Evolutionary conservation across 148 eudicot species (phyloP).

Genomic region (Vaccinium darrowii): DNA sequence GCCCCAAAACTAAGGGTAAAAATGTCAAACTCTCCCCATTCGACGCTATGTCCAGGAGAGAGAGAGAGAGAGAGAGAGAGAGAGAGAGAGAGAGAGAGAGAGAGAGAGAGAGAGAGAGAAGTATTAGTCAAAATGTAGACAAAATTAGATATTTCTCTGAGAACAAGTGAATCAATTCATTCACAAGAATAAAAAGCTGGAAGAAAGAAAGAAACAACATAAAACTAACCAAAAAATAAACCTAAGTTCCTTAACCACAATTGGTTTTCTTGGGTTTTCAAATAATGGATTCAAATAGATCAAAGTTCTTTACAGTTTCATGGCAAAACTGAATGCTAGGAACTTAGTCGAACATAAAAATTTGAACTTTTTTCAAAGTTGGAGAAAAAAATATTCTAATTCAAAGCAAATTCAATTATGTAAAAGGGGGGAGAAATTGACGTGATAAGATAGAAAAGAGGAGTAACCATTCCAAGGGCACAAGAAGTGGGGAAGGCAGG

Average conservation of each 20-base stretch:
- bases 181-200: not conserved
- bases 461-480: constrained; percentile 71
- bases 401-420: not conserved
- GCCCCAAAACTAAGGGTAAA: too few relatives aligned
- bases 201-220: not conserved
- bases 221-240: not conserved
- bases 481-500: constrained; percentile 94
- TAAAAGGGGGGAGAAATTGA: not conserved
- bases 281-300: too few relatives aligned
- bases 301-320: too few relatives aligned
- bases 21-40: too few relatives aligned
- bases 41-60: too few relatives aligned
- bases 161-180: constrained; percentile 10
- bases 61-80: too few relatives aligned
- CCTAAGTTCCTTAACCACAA: too few relatives aligned
- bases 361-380: not conserved
- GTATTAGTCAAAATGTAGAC: too few relatives aligned
- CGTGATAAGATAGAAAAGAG: not conserved
- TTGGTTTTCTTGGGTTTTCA: too few relatives aligned
- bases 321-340: not conserved
- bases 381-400: not conserved
- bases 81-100: too few relatives aligned
- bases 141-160: constrained; percentile 2
- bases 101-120: too few relatives aligned
- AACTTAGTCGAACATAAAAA: not conserved